Evolutionary conservation across 2,329 filamentous ascomycete species (phyloP), one percentile per base, ranked within the genome.

Genomic region (Aspergillus pseudoviridinutans): DNA sequence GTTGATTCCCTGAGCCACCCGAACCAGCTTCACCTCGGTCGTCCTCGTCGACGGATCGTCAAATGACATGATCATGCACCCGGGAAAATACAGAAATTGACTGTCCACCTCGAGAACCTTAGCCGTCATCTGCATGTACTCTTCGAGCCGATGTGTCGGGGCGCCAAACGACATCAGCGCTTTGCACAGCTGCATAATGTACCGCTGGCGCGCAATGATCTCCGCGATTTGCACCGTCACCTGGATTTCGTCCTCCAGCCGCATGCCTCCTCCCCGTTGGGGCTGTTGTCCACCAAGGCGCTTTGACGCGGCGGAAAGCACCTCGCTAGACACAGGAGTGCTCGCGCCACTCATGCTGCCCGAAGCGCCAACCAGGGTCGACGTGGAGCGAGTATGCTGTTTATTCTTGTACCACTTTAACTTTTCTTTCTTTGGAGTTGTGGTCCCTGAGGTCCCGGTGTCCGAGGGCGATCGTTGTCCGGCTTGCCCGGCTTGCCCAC

Each of bases 61-160:
- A 68, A 97, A 96, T 4, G 91, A 93, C 69, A 96, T 89, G 56
- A 97, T 90, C 92, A 97, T 97, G 68, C 90, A 95, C 0, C 90
- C 90, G 0, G 92, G 92, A 29, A 96, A 85, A 70, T 96, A 97
- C 24, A 96, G 78, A 65, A 94, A 96, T 67, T 96, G 91, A 5
- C 88, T 89, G 63, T 96, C 89, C 17, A 96, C 92, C 72, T 92
- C 90, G 41, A 97, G 82, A 1, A 94, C 90, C n/a, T 90, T 84
- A 1, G 92, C 88, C 8, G 90, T 92, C 89, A 93, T 95, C 61
- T 84, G 87, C 84, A 97, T 87, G 72, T 96, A 96, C 70, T 96
- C 79, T 73, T 97, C 92, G 22, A 97, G 79, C 10, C 92, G 87
- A 76, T 97, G 92, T 0, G 92, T 96, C 0, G 92, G 92, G 0